Evolutionary conservation across 345 rosid species (phyloP), one percentile per base, ranked within the genome.

Genomic region (Citrus inodora): DNA sequence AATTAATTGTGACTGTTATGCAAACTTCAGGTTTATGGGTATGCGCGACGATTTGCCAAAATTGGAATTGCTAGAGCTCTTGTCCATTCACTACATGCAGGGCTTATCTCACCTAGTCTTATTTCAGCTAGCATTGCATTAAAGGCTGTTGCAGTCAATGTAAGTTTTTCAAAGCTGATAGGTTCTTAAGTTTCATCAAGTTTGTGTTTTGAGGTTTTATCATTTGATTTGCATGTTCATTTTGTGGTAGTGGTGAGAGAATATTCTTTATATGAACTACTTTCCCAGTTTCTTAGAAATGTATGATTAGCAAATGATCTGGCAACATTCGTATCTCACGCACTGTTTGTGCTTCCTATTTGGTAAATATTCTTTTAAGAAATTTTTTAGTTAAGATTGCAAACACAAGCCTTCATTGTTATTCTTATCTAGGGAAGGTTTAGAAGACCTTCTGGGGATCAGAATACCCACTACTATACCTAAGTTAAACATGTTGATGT

Each of bases 141-240:
- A 77, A 96, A 90, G 87, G 86, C 95, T 30, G 82, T 94, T 78
- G 93, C 97, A 80, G 97, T 96, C 67, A 96, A 94, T 86, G 98
- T 94, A 82, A 89, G 94, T 80, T 78, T 75, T 55, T 28, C 28
- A 25, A 27, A 35, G 60, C 1, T 71, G 40, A 14, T 40, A 17
- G 46, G 37, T 38, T 71, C 40, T 38, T 58, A 62, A 72, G 56
- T 9, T 42, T 63, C 59, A 37, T 42, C 27, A 48, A 48, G 60
- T 76, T 55, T 40, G 17, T 14, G 9, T 14, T 59, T 22, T 40
- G 14, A 74, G 55, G 2, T 30, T 71, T 25, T 71, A 5, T 35
- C n/a, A 33, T 72, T 72, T 33, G 65, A 35, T 30, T 32, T 33
- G 66, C 25, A 19, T 72, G 59, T 33, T 46, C 21, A 21, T 46